Evolutionary conservation across 2,329 filamentous ascomycete species (phyloP).

Genomic region (Onygena corvina): DNA sequence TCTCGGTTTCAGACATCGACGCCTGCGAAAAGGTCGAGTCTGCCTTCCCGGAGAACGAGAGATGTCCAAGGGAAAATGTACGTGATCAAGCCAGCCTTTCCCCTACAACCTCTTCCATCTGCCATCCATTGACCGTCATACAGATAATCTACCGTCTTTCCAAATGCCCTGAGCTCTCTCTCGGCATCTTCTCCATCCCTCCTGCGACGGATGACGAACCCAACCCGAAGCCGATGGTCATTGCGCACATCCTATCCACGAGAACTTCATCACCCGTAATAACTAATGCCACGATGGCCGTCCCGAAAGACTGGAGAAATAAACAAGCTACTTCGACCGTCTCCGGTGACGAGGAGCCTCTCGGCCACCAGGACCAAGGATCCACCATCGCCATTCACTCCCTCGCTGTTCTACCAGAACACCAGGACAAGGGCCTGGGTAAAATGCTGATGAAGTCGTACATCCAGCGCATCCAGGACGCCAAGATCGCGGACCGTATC

Average conservation of each 20-base stretch:
- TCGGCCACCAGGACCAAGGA: slow-evolving; percentile 62
- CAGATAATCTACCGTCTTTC: slow-evolving; percentile 67
- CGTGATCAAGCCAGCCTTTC: neutral
- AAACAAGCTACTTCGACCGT: slow-evolving; percentile 24
- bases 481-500: slow-evolving; percentile 58
- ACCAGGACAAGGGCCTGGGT: slow-evolving; percentile 63
- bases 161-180: slow-evolving; percentile 60
- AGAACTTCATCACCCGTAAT: slow-evolving; percentile 52
- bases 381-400: slow-evolving; percentile 71
- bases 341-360: slow-evolving; percentile 30
- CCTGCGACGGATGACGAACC: slow-evolving; percentile 41
- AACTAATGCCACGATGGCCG: slow-evolving; percentile 64
- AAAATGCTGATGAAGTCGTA: slow-evolving; percentile 63
- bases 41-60: slow-evolving; percentile 48
- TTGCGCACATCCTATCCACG: slow-evolving; percentile 69
- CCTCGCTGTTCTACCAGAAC: slow-evolving; percentile 62
- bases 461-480: slow-evolving; percentile 60
- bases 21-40: slow-evolving; percentile 48
- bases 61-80: slow-evolving; percentile 50
- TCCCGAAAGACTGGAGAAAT: slow-evolving; percentile 55
- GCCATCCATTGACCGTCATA: slow-evolving; percentile 27
- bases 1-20: slow-evolving; percentile 45
- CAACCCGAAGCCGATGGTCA: slow-evolving; percentile 52
- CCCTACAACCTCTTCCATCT: neutral
- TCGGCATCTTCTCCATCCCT: slow-evolving; percentile 63